phyloP scores from a whole-genome alignment of 2,329 filamentous ascomycete species.

The Endoconidiophora laricicola region DNA sequence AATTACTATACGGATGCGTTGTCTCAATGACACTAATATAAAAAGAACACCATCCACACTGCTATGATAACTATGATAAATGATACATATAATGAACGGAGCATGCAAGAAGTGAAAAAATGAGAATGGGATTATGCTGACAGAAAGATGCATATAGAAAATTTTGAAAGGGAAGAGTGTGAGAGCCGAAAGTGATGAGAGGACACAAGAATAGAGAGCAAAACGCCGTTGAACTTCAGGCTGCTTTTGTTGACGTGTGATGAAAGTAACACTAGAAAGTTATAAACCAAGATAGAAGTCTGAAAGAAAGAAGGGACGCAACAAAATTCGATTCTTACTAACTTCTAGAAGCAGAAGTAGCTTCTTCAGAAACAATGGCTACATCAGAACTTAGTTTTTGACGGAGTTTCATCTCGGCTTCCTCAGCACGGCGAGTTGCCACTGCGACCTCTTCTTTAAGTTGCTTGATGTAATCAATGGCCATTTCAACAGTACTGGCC shows the following conservation, averaged over 20 bases:
- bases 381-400: slow-evolving; percentile 6
- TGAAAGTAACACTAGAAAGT: not conserved
- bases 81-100: not conserved
- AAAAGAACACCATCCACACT: too few relatives aligned
- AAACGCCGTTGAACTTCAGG: not conserved
- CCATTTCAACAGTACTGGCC: slow-evolving; percentile 91
- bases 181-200: too few relatives aligned
- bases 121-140: not conserved
- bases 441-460: slow-evolving; percentile 57
- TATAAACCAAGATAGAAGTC: not conserved
- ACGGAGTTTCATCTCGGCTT: slow-evolving; percentile 44
- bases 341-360: slow-evolving; percentile 17
- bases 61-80: not conserved
- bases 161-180: too few relatives aligned
- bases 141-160: too few relatives aligned
- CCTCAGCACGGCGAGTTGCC: slow-evolving; percentile 44
- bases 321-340: too few relatives aligned
- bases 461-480: slow-evolving; percentile 85
- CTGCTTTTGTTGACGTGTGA: not conserved
- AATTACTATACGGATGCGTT: too few relatives aligned
- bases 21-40: too few relatives aligned
- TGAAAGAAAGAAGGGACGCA: not conserved
- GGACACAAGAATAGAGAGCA: not conserved
- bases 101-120: not conserved
- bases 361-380: slow-evolving; percentile 19